phyloP scores from a whole-genome alignment of 2,329 filamentous ascomycete genomes.

The Hypoxylon sp. region DNA sequence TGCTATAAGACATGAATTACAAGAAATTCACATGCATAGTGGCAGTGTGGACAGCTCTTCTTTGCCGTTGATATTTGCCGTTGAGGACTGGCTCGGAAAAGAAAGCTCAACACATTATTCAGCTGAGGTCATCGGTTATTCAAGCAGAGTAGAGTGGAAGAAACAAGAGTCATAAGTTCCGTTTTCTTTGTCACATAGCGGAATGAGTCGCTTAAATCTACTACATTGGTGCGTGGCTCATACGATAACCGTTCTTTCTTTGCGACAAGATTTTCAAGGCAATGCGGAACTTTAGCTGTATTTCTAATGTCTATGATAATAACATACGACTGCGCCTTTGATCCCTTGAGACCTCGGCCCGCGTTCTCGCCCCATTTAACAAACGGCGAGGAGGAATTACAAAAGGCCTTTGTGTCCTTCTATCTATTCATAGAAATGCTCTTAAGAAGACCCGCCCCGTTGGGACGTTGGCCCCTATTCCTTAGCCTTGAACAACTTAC shows the following conservation, averaged over 20 bases:
- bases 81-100: slow-evolving; percentile 18
- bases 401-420: slow-evolving; percentile 38
- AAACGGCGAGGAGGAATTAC: slow-evolving; percentile 36
- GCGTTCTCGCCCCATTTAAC: slow-evolving; percentile 38
- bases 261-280: slow-evolving; percentile 29
- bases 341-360: slow-evolving; percentile 25
- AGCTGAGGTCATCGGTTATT: slow-evolving; percentile 29
- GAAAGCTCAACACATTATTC: slow-evolving; percentile 10
- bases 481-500: slow-evolving; percentile 11
- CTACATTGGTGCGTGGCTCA: slow-evolving; percentile 11
- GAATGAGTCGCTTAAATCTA: slow-evolving; percentile 20
- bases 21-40: slow-evolving; percentile 23
- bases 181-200: slow-evolving; percentile 33
- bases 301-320: slow-evolving; percentile 16
- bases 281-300: slow-evolving; percentile 24
- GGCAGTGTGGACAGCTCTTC: slow-evolving; percentile 38
- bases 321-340: slow-evolving; percentile 42
- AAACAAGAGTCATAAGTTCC: slow-evolving; percentile 17
- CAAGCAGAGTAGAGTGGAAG: slow-evolving; percentile 20
- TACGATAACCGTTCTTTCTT: slow-evolving; percentile 27
- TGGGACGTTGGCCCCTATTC: slow-evolving; percentile 7
- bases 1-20: slow-evolving; percentile 20
- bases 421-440: slow-evolving; percentile 43
- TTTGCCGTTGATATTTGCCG: slow-evolving; percentile 47
- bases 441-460: slow-evolving; percentile 24